Evolutionary conservation across 805 yeast genomes (phyloP).

Genomic region (Ogataea corticis): DNA sequence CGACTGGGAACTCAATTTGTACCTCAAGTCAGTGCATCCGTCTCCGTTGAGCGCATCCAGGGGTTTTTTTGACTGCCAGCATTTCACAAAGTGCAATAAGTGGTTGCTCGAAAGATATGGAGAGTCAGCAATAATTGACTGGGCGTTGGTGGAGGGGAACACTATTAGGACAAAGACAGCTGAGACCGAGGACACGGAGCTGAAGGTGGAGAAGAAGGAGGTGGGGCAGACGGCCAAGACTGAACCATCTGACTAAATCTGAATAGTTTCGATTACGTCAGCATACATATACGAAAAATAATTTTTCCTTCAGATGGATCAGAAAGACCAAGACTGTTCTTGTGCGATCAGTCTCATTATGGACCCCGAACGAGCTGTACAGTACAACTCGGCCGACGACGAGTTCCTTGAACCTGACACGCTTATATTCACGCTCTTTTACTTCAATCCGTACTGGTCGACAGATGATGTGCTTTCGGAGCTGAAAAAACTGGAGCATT

Average conservation of each 20-base stretch:
- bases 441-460: conserved; percentile 32
- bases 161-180: conserved; percentile 4
- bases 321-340: no score
- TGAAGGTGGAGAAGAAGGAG: conserved; percentile 1
- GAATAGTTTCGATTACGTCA: no score
- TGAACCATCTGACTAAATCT: background rate
- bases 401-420: conserved; percentile 19
- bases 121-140: conserved; percentile 24
- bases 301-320: no score
- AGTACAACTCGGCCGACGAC: conserved; percentile 10
- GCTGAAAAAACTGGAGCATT: conserved; percentile 18
- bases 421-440: conserved; percentile 31
- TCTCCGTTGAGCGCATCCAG: conserved; percentile 90
- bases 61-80: conserved; percentile 78
- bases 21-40: conserved; percentile 84
- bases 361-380: conserved; percentile 11
- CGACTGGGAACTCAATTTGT: conserved; percentile 40
- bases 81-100: conserved; percentile 72
- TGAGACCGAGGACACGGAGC: background rate
- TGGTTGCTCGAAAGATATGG: conserved; percentile 60
- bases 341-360: background rate
- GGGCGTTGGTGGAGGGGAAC: conserved; percentile 26
- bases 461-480: conserved; percentile 17
- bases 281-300: no score
- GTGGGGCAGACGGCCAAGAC: background rate